Base-by-base conservation (phyloP, 371 early-diverging fungal genomes). In the Thermomucor indicae-seudaticae region DNA sequence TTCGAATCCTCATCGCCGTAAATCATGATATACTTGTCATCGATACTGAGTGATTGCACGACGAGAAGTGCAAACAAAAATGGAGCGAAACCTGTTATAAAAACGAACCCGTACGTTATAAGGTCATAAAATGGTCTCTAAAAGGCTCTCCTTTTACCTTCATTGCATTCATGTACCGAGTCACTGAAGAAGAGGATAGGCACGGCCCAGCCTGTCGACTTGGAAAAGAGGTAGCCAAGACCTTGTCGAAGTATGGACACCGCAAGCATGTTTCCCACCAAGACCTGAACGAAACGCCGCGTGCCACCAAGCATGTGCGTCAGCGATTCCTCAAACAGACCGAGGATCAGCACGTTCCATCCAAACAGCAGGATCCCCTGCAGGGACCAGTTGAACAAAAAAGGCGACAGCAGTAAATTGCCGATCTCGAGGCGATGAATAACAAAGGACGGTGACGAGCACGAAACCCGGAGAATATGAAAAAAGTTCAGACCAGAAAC, bases 151-250 rank as follows among this genome's bases (percentile, higher is more conserved):
- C n/a, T n/a, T 51, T 54, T 74, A 81, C 84, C 84, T 65, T 79
- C 67, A 53, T 60, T 81, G 58, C 80, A 81, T 42, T 83, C 84
- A 54, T 79, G 80, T 55, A 80, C 60, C 3, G 78, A 60, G 52
- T 83, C 72, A 49, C 74, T 80, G 46, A 83, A 83, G 47, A 83
- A 81, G 20, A 83, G 53, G 1, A 53, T 56, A 27, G 84, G 84
- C 24, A 80, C 48, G 1, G 76, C 73, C 69, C 68, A 83, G 0
- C 84, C 84, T 2, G 75, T 75, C 3, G 74, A 65, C 39, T 73
- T 75, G 23, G 80, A 76, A 53, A 83, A 83, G 12, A 76, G 8
- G 51, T 70, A 76, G 10, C 84, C 84, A 11, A 76, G 31, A 8
- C 48, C 45, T 34, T 76, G 61, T 28, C 84, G 71, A 12, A 80